phyloP scores from a whole-genome alignment of 495 filamentous ascomycete species.

The Hyaloscypha variabilis region DNA sequence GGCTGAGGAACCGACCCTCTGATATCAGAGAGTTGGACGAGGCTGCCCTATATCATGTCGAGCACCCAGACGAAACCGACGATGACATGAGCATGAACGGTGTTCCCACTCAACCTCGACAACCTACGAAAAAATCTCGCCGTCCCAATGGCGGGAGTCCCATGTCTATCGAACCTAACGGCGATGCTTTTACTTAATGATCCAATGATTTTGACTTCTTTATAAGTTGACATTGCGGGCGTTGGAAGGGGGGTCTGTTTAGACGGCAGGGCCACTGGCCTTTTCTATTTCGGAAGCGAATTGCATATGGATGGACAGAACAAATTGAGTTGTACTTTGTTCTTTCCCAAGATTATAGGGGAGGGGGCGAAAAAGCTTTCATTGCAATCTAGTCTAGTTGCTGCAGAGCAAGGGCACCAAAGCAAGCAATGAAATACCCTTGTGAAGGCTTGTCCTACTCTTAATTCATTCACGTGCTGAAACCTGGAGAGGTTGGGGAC shows the following conservation, averaged over 20 bases:
- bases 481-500: no score
- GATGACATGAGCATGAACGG: constrained; percentile 42
- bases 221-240: constrained; percentile 20
- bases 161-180: constrained; percentile 54
- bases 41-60: constrained; percentile 54
- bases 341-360: background rate
- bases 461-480: no score
- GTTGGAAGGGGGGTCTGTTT: constrained; percentile 14
- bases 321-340: background rate
- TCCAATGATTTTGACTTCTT: background rate
- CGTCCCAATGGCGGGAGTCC: constrained; percentile 51
- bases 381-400: background rate
- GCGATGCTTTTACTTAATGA: constrained; percentile 23
- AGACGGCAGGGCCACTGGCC: background rate
- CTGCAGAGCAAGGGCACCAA: background rate
- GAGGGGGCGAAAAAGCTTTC: background rate
- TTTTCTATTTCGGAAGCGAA: constrained; percentile 4
- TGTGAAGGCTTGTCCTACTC: no score
- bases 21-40: constrained; percentile 86
- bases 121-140: constrained; percentile 32
- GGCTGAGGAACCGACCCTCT: constrained; percentile 82
- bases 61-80: constrained; percentile 54
- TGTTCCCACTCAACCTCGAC: constrained; percentile 38
- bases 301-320: background rate
- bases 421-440: background rate